Base-by-base conservation (phyloP, 352 stramenopile genomes). In the Phytopythium ostracodes region DNA sequence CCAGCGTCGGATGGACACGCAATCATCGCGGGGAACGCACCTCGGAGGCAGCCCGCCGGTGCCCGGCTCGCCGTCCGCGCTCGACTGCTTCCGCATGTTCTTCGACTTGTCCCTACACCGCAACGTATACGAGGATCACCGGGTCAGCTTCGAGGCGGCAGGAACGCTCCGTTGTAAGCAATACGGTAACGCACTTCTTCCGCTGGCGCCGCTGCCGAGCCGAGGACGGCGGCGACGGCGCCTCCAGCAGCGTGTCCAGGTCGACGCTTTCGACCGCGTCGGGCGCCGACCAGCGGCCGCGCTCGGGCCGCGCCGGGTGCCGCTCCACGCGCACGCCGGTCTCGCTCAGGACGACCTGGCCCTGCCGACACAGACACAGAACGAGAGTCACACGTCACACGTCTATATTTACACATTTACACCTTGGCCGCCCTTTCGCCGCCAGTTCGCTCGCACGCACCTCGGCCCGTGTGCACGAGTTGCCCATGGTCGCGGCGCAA, bases 171-270 rank as follows among this genome's bases (percentile, higher is more conserved):
- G n/a, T n/a, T n/a, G n/a, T n/a, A n/a, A n/a, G n/a, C n/a, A n/a
- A n/a, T n/a, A n/a, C n/a, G n/a, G n/a, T n/a, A n/a, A n/a, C 78
- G 40, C 61, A 90, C 83, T 85, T 88, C 44, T 79, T 84, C 54
- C 82, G 78, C 56, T 77, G 76, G 43, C 71, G 67, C 35, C 64
- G 63, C 50, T 53, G 9, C n/a, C 27, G 47, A 14, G 47, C 25
- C 6, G 40, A 36, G 36, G 60, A 63, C 46, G 76, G 70, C 27
- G 81, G 84, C 1, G 84, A 93, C 8, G 84, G 84, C 25, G 84
- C 84, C 62, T 90, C 81, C 43, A 93, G 63, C 27, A 93, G 60
- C 57, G 80, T 89, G 68, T 93, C 84, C n/a, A 93, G 72, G 40
- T 93, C 84, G 27, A 91, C 81, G 50, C 76, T 88, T 61, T 88